Percentiles rank a stretch among this genome's conserved stretches.
These are phyloP conservation scores for Ganoderma lucidum DNA, from an alignment of 1,284 basidiomycete genomes.

Conservation along the genomic window DNA sequence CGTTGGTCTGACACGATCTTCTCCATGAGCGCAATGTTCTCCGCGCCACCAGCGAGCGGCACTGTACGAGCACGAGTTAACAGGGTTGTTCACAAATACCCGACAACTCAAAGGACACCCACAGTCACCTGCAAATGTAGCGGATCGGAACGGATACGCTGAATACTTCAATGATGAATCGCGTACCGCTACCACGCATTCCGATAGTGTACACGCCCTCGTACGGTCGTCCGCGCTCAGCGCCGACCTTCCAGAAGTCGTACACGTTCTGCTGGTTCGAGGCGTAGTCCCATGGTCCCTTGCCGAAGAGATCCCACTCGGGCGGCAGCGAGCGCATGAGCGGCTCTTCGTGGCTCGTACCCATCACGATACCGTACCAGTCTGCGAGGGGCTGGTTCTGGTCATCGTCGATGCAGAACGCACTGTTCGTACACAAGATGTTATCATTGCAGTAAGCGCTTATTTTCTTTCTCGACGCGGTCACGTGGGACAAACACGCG, in stretches of 20 bases:
- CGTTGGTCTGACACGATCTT: conserved; percentile 69
- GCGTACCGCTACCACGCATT: conserved; percentile 58
- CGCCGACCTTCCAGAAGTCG: conserved; percentile 64
- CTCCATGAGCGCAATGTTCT: conserved; percentile 60
- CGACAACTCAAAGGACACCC: conserved; percentile 37
- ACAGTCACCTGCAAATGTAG: conserved; percentile 45
- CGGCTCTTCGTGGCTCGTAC: conserved; percentile 57
- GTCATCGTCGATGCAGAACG: no score
- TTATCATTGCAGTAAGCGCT: conserved; percentile 16
- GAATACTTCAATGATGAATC: no score
- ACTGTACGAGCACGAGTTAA: conserved; percentile 43
- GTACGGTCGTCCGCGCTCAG: conserved; percentile 60
- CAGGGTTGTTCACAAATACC: not conserved
- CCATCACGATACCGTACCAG: no score
- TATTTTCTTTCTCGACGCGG: conserved; percentile 9
- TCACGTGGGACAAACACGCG: conserved; percentile 6
- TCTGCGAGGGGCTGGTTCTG: no score
- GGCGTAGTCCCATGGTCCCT: conserved; percentile 68
- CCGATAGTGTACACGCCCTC: conserved; percentile 72
- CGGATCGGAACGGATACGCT: not conserved
- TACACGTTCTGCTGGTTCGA: conserved; percentile 61
- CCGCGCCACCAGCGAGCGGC: conserved; percentile 53
- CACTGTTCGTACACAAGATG: conserved; percentile 38
- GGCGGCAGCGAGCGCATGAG: conserved; percentile 70
- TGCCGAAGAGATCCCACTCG: conserved; percentile 64